Evolutionary conservation across 371 early-diverging fungal genomes (phyloP), one percentile per base, ranked within the genome.

Genomic region (Dichotomocladium elegans): DNA sequence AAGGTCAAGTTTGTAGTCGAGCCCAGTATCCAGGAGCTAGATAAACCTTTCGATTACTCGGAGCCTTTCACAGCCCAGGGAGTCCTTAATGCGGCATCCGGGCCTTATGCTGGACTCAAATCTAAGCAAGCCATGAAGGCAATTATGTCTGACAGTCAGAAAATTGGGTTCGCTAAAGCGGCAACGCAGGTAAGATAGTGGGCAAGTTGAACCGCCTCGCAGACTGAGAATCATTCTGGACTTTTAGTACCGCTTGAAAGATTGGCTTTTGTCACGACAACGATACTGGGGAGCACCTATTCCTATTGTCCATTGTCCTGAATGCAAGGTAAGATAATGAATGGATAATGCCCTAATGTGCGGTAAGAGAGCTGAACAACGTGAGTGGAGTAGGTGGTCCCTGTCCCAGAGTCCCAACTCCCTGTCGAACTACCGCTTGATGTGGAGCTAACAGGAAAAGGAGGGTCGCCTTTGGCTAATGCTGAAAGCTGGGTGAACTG

Each of bases 271-370:
- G 10, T 97, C 98, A 1, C 83, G 99, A 41, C 99, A 99, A 70
- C 83, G 99, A 26, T 95, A 94, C 62, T 99, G 99, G 99, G 99
- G 99, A 9, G 95, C 99, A 1, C 99, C 99, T 12, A 94, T 99
- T 33, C 99, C 99, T 3, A 82, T 99, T 19, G 78, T 96, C 25
- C 94, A 96, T 55, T 96, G 97, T 60, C 55, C 68, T 0, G 59
- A 62, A 15, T 96, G 97, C 65, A 85, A 93, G 12, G 83, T 81
- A 72, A 47, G 61, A 33, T 19, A 34, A 34, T 34, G n/a, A 34
- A 37, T 2, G 17, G 47, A 24, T 10, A 3, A 30, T 30, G 12
- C 25, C 21, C n/a, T 33, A 35, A 31, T 21, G 4, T 3, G n/a
- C 3, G 40, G n/a, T n/a, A n/a, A n/a, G n/a, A n/a, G n/a, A 9